Base-by-base conservation (phyloP, 495 filamentous ascomycete species). In the Aspergillus olivimuriae region DNA sequence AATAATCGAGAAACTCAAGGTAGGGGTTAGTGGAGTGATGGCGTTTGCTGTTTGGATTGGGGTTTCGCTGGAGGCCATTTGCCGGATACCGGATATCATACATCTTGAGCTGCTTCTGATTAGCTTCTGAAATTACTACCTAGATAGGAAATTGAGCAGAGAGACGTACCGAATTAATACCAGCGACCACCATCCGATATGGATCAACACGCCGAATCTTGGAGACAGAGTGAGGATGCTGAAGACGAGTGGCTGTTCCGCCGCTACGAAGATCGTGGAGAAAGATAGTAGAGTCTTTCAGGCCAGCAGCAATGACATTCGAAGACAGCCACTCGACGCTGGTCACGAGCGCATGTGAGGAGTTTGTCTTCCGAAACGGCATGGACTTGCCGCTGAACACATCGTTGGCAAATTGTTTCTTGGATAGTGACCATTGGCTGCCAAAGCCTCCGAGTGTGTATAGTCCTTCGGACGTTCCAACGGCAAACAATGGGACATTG, bases 1-100 rank as follows among this genome's bases (percentile, higher is more conserved):
- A 39, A 36, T 60, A 65, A 14, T 62, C 58, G 1, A 47, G 47
- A 47, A 73, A 70, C 8, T 40, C 47, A 19, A 70, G 47, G 38
- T 68, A 73, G 3, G 69, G 62, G 26, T 44, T 56, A 1, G 59
- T 68, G 2, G 62, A 63, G 9, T 52, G 61, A 22, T 63, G 56
- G 0, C 47, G 39, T 16, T 40, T 47, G 34, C 46, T 41, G 16
- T 53, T 54, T 12, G 58, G 55, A n/a, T 58, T 56, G 10, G 59
- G 58, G 22, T 56, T 58, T 11, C 39, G 50, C 31, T 66, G 61
- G 8, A 59, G 33, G 28, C 56, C 57, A 26, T 62, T 60, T 9
- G 56, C 46, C 0, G 62, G 53, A 41, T 55, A 70, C 17, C 69
- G 67, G n/a, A 73, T 51, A 39, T 73, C 69, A 44, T 69, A 70